These are phyloP conservation scores for Scheffersomyces segobiensis DNA, from an alignment of 1,139 yeast species.

Conservation along the genomic window DNA sequence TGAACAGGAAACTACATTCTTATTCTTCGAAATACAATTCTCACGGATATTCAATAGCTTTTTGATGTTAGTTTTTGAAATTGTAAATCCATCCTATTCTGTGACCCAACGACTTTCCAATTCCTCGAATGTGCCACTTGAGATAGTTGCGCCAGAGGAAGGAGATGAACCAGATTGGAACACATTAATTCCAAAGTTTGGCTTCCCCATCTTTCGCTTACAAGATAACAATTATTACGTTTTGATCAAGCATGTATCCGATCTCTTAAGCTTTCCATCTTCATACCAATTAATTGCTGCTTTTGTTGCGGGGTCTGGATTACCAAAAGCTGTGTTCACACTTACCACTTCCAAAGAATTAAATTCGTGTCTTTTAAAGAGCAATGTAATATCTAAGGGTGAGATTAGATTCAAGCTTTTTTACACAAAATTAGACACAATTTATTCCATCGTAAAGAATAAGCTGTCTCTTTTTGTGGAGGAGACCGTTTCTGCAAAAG, in stretches of 20 bases:
- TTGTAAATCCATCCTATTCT: neutral
- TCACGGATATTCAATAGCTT: neutral
- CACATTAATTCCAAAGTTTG: slow-evolving; percentile 1
- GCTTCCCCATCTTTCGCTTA: slow-evolving; percentile 7
- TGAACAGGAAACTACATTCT: neutral
- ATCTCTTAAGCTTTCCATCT: slow-evolving; percentile 44
- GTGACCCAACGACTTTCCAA: neutral
- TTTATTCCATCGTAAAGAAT: slow-evolving; percentile 19
- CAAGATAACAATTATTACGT: slow-evolving; percentile 17
- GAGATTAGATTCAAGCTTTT: slow-evolving; percentile 25
- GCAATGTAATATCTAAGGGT: slow-evolving; percentile 18
- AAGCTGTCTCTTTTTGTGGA: slow-evolving; percentile 18
- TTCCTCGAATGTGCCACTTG: neutral
- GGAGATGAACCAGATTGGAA: neutral
- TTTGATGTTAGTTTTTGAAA: neutral
- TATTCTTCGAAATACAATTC: too few relatives aligned
- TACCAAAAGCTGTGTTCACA: slow-evolving; percentile 21
- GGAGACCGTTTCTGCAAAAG: neutral
- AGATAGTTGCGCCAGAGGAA: neutral
- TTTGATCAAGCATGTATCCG: slow-evolving; percentile 33
- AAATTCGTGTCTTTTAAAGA: slow-evolving; percentile 23
- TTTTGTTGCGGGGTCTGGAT: slow-evolving; percentile 23
- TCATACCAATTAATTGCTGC: slow-evolving; percentile 40
- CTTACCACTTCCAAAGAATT: slow-evolving; percentile 18
- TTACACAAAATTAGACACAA: slow-evolving; percentile 25